Conservation (phyloP, 176 grass and related monocot genomes). For the Aegilops umbellulata region DNA sequence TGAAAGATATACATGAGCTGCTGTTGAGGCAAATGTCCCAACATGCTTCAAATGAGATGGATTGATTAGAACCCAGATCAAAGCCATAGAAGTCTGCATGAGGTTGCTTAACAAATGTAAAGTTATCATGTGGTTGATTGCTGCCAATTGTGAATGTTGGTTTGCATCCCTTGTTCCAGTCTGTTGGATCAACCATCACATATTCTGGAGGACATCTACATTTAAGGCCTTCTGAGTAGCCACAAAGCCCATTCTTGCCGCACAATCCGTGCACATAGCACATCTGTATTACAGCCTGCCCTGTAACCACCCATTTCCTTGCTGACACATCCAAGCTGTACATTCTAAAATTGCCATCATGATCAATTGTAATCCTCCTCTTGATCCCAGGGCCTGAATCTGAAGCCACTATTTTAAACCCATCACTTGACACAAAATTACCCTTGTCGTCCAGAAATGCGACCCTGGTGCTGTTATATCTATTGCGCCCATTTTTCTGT, state of each 20-base stretch:
- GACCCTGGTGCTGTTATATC: slow-evolving; percentile 58
- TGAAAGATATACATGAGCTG: slow-evolving; percentile 50
- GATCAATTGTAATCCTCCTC: slow-evolving; percentile 50
- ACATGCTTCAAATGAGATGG: slow-evolving; percentile 53
- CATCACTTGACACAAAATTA: slow-evolving; percentile 57
- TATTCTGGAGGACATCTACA: slow-evolving; percentile 58
- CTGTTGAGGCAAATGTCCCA: slow-evolving; percentile 39
- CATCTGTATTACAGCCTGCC: slow-evolving; percentile 55
- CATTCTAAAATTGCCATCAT: slow-evolving; percentile 72
- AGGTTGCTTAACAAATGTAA: slow-evolving; percentile 45
- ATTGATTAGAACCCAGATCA: slow-evolving; percentile 36
- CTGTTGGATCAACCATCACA: slow-evolving; percentile 52
- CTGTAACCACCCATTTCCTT: slow-evolving; percentile 42
- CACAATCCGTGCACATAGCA: slow-evolving; percentile 67
- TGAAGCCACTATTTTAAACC: slow-evolving; percentile 42
- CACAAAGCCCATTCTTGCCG: slow-evolving; percentile 65
- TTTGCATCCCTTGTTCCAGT: slow-evolving; percentile 75
- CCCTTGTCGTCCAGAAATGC: slow-evolving; percentile 52
- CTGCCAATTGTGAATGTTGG: slow-evolving; percentile 33
- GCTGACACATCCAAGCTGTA: slow-evolving; percentile 60
- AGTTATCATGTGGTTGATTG: slow-evolving; percentile 30
- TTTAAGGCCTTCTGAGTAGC: slow-evolving; percentile 38
- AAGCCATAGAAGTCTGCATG: slow-evolving; percentile 59
- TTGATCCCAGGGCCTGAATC: slow-evolving; percentile 58
- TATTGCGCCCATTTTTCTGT: slow-evolving; percentile 28